Conservation (phyloP, 106 monocot species). For the Allium sativum region DNA sequence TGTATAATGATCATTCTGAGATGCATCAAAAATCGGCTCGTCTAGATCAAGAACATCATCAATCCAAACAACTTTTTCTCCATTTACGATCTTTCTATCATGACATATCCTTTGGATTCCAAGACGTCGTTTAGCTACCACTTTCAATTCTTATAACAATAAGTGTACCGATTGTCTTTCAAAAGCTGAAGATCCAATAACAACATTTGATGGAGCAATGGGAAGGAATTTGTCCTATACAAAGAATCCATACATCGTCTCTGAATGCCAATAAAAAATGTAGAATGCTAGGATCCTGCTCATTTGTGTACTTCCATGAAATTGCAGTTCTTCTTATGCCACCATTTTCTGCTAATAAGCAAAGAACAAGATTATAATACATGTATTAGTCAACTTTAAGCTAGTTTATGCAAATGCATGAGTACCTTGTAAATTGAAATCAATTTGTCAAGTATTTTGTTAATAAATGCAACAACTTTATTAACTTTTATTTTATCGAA, state of each 20-base stretch:
- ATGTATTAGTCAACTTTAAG: background rate
- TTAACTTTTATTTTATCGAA: constrained; percentile 76
- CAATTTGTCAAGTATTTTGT: constrained; percentile 62
- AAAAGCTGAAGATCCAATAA: too few species aligned
- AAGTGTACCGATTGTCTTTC: too few species aligned
- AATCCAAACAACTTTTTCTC: too few species aligned
- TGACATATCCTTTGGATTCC: too few species aligned
- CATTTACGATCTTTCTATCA: too few species aligned
- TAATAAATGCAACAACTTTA: constrained; percentile 64
- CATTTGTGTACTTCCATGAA: constrained; percentile 92
- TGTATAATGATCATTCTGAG: too few species aligned
- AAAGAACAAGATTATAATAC: background rate
- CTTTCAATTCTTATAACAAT: too few species aligned
- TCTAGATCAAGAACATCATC: too few species aligned
- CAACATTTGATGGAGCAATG: too few species aligned
- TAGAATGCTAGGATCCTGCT: constrained; percentile 99
- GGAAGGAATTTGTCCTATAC: background rate
- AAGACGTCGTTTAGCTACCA: too few species aligned
- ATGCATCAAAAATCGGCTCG: too few species aligned
- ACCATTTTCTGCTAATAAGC: constrained; percentile 63
- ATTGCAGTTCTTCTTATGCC: constrained; percentile 85
- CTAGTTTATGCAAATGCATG: background rate
- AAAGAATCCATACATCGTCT: constrained; percentile 59
- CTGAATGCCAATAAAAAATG: constrained; percentile 95
- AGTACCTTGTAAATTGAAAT: constrained; percentile 87